Base-by-base conservation (phyloP, 495 filamentous ascomycete genomes). In the Aspergillus conjunctus region DNA sequence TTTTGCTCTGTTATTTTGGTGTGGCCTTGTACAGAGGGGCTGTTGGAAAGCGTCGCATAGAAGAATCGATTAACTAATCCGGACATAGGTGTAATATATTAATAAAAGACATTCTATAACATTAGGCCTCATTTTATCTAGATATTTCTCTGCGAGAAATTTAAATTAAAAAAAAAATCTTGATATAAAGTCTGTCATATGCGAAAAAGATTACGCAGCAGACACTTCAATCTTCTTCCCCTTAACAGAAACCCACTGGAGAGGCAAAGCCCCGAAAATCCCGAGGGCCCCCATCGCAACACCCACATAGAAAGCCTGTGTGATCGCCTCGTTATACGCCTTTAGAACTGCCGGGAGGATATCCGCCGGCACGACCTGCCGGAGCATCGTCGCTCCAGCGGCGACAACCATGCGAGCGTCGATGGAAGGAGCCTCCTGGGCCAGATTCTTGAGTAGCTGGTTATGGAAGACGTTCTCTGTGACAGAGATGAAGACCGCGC, bases 221-320 rank as follows among this genome's bases (percentile, higher is more conserved):
- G 72, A 77, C 66, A 81, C 75, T 69, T 90, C 88, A 54, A 91
- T 78, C 60, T 89, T 89, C 84, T 90, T 92, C 2, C 89, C 91
- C 79, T 93, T 93, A 18, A 97, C 90, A 43, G 83, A 88, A 65
- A 82, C 84, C 92, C 91, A 96, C 73, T 94, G 85, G 9, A 92
- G 77, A 6, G 80, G 74, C 3, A 81, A 64, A 3, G 81, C 77
- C 1, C 85, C 90, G 50, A 93, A 18, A 5, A 91, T 75, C 4
- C 84, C 82, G 0, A 89, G 48, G 9, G 78, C 80, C 9, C 81
- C 78, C 75, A 91, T 81, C 0, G 87, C 88, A 12, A 88, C 78
- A 64, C 81, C 79, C 0, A 92, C 87, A 56, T 88, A 83, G 73
- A 90, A 97, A 0, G 86, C 81, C 52, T 84, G 68, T 3, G 81